Evolutionary conservation across 345 rosid species (phyloP), one percentile per base, ranked within the genome.

Genomic region (Pistacia vera): DNA sequence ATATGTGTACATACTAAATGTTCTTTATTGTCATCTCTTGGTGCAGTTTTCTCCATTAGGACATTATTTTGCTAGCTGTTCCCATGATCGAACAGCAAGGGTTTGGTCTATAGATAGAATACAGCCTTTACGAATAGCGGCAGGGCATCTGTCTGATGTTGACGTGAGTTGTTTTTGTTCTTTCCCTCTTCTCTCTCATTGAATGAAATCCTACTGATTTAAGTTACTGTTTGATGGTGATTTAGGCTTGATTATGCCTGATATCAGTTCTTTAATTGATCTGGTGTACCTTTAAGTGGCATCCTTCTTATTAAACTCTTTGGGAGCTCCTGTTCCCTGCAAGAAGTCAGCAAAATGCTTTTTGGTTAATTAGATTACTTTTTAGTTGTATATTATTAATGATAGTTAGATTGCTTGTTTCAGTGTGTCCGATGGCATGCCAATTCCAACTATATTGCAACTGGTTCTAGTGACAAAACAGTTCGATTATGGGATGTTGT

Each of bases 391-490:
- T 59, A 44, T 4, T 8, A 41, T 41, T 41, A 41, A 5, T 41
- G 9, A 7, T 7, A n/a, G 5, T 76, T 51, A 12, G 69, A 44
- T 77, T 73, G 70, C 77, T 78, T 67, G 17, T 78, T 80, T 74
- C 91, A 97, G 98, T 94, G 97, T 82, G 88, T 97, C 77, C 97
- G 89, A 78, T 97, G 99, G 99, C 98, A 97, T 88, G 87, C 89
- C 77, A 97, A 97, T 84, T 97, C 98, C 88, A 97, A 94, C 89
- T 94, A 89, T 83, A 86, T 92, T 14, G 97, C 97, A 11, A 94
- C 98, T 6, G 99, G 99, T 36, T 93, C 97, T 54, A 91, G 94
- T 59, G 98, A 97, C 86, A 94, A 91, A 85, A 92, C 93, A 3
- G 98, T 94, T 70, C 79, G 98, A 70, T 83, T 97, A 64, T 92